These are phyloP conservation scores for Arthroderma sp. DNA, from an alignment of 2,329 filamentous ascomycete species.

Conservation along the genomic window DNA sequence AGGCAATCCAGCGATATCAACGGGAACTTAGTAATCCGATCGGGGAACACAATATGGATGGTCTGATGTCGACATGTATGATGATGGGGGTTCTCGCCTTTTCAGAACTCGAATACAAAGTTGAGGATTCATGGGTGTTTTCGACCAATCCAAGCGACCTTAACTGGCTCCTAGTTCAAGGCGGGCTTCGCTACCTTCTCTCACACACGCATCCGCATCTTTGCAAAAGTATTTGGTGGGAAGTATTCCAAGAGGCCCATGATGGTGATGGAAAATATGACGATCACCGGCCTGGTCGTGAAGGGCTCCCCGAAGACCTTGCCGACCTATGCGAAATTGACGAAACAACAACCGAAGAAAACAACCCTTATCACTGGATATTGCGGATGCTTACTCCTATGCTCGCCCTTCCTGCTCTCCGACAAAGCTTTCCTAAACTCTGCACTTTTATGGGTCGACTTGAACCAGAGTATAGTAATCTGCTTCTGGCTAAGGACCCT, in stretches of 20 bases:
- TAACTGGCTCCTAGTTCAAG: slow-evolving; percentile 26
- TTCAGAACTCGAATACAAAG: slow-evolving; percentile 18
- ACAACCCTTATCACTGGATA: slow-evolving; percentile 26
- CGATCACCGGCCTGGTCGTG: slow-evolving; percentile 17
- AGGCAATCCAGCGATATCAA: slow-evolving; percentile 23
- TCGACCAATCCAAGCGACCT: slow-evolving; percentile 18
- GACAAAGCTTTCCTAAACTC: slow-evolving; percentile 16
- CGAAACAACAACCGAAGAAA: slow-evolving; percentile 16
- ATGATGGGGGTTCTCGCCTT: slow-evolving; percentile 26
- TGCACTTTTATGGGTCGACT: slow-evolving; percentile 24
- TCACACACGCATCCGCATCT: slow-evolving; percentile 16
- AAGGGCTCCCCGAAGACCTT: slow-evolving; percentile 19
- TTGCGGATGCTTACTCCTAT: slow-evolving; percentile 22
- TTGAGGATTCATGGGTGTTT: slow-evolving; percentile 24
- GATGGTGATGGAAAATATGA: slow-evolving; percentile 16
- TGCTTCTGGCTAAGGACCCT: slow-evolving; percentile 19
- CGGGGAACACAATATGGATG: slow-evolving; percentile 24
- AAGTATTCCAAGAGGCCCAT: slow-evolving; percentile 18
- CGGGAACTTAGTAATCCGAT: slow-evolving; percentile 17
- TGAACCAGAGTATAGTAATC: slow-evolving; percentile 17
- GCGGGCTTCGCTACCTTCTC: slow-evolving; percentile 22
- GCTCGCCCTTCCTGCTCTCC: slow-evolving; percentile 16
- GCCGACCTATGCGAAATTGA: slow-evolving; percentile 24
- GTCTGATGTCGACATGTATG: slow-evolving; percentile 26
- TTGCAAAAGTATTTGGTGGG: slow-evolving; percentile 23